Conservation (phyloP, 1,284 basidiomycete genomes). For the Prillingera fragicola region DNA sequence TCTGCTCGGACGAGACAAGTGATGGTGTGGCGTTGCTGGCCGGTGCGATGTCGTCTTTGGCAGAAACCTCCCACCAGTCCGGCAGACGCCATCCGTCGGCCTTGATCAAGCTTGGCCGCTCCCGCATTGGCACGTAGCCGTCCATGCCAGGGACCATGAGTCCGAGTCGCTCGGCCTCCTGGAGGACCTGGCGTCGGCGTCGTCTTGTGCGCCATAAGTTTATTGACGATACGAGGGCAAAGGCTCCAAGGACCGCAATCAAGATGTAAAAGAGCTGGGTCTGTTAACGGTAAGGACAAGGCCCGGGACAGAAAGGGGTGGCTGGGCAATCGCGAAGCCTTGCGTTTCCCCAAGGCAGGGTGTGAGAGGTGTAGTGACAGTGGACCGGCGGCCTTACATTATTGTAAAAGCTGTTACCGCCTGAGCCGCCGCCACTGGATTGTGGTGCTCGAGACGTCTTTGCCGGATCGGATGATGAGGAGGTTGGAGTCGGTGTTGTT, state of each 20-base stretch:
- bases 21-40: background rate
- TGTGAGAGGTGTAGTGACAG: background rate
- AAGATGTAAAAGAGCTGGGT: slow-evolving; percentile 45
- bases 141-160: slow-evolving; percentile 42
- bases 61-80: slow-evolving; percentile 45
- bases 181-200: slow-evolving; percentile 28
- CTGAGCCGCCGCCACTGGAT: too few relatives aligned
- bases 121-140: slow-evolving; percentile 41
- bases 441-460: too few relatives aligned
- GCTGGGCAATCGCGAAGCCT: too few relatives aligned
- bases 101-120: slow-evolving; percentile 20
- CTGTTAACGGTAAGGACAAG: background rate
- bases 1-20: too few relatives aligned
- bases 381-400: slow-evolving; percentile 15
- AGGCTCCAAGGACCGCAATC: slow-evolving; percentile 40
- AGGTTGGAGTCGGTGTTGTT: too few relatives aligned
- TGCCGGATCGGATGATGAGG: too few relatives aligned
- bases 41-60: too few relatives aligned
- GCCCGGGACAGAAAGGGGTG: background rate
- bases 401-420: slow-evolving; percentile 16
- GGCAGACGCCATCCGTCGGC: slow-evolving; percentile 31
- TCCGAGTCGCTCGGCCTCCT: slow-evolving; percentile 39
- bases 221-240: slow-evolving; percentile 36
- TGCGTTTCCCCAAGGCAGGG: too few relatives aligned
- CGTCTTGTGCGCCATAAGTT: slow-evolving; percentile 34